Conservation (phyloP, 2,329 filamentous ascomycete species). For the Ilyonectria robusta region DNA sequence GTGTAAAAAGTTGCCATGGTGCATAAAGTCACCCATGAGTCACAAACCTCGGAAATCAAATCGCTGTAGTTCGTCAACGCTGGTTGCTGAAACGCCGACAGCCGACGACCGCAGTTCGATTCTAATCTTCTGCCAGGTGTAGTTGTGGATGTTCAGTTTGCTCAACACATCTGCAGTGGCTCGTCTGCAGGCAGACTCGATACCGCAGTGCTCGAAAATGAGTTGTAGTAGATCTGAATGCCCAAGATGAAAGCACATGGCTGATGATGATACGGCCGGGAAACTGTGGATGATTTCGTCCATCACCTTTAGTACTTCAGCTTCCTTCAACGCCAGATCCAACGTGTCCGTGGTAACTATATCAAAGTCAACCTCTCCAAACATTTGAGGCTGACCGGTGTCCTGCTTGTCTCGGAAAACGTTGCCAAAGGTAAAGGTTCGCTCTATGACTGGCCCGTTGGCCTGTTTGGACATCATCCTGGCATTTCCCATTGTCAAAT, state of each 20-base stretch:
- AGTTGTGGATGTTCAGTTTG: conserved; percentile 86
- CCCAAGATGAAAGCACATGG: conserved; percentile 92
- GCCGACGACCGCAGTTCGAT: conserved; percentile 85
- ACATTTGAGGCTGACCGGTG: conserved; percentile 85
- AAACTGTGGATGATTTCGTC: conserved; percentile 91
- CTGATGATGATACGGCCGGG: conserved; percentile 77
- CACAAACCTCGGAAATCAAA: conserved; percentile 88
- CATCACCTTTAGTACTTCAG: conserved; percentile 92
- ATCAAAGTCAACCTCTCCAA: conserved; percentile 95
- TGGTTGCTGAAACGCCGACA: conserved; percentile 88
- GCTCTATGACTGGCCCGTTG: conserved; percentile 73
- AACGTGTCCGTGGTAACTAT: conserved; percentile 87
- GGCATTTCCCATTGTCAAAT: conserved; percentile 91
- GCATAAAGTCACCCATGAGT: neutral
- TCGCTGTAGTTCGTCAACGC: conserved; percentile 87
- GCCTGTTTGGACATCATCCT: conserved; percentile 82
- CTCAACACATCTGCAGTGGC: conserved; percentile 87
- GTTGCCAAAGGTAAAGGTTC: conserved; percentile 88
- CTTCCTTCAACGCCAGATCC: conserved; percentile 90
- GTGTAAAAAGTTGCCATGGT: neutral
- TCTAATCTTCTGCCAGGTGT: conserved; percentile 86
- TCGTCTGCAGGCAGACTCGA: conserved; percentile 77
- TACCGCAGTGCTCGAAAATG: conserved; percentile 91
- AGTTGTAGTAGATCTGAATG: conserved; percentile 89
- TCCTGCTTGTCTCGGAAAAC: conserved; percentile 86